Conservation (phyloP, 202 grass and related monocot species). For the Elaeis oleifera region DNA sequence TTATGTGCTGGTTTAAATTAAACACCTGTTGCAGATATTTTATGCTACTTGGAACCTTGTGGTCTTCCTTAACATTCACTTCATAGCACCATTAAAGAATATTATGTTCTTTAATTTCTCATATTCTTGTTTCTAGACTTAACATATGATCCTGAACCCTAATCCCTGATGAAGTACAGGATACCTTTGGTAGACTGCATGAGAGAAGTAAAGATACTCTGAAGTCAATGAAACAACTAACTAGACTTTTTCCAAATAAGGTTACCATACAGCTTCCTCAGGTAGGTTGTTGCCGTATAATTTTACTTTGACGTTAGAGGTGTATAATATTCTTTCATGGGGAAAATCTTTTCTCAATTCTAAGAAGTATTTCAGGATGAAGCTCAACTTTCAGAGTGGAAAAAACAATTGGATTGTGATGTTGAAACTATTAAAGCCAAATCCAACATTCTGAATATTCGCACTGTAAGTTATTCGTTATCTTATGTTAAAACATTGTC, state of each 20-base stretch:
- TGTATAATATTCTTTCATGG: too few relatives aligned
- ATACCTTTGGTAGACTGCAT: constrained; percentile 58
- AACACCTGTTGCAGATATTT: too few relatives aligned
- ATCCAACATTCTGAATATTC: constrained; percentile 67
- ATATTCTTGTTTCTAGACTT: too few relatives aligned
- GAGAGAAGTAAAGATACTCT: constrained; percentile 86
- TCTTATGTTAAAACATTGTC: too few relatives aligned
- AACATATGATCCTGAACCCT: too few relatives aligned
- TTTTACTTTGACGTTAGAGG: too few relatives aligned
- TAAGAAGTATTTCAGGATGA: constrained; percentile 50
- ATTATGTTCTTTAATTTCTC: too few relatives aligned
- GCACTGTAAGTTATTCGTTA: constrained; percentile 50
- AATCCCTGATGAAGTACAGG: constrained; percentile 38
- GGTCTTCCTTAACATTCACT: too few relatives aligned
- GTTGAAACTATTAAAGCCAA: constrained; percentile 87
- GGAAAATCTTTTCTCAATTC: too few relatives aligned
- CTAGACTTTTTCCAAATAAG: constrained; percentile 88
- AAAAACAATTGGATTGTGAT: constrained; percentile 71
- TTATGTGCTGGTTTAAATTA: too few relatives aligned
- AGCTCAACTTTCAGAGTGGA: constrained; percentile 67
- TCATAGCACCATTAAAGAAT: too few relatives aligned
- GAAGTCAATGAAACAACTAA: constrained; percentile 68
- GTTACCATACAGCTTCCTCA: constrained; percentile 74
- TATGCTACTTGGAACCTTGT: too few relatives aligned
- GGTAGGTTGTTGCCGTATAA: constrained; percentile 20